phyloP scores from a whole-genome alignment of 2,329 filamentous ascomycete species.

The Aspergillus pseudoterreus region DNA sequence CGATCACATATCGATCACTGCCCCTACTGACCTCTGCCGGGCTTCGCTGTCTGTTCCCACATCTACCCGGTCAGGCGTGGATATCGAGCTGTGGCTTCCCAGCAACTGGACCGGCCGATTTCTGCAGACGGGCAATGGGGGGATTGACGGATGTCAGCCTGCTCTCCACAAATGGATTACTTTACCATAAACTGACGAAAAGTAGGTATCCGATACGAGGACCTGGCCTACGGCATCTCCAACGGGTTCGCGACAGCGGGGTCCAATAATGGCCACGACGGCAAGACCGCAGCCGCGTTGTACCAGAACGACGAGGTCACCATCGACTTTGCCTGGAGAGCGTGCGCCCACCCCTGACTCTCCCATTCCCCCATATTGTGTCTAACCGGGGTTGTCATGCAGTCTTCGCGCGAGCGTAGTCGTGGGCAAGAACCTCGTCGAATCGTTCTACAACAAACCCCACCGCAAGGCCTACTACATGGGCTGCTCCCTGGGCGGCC shows the following conservation, averaged over 20 bases:
- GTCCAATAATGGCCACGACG: slow-evolving; percentile 11
- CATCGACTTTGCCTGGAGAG: slow-evolving; percentile 8
- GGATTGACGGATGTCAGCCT: slow-evolving; percentile 5
- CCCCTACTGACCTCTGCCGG: neutral
- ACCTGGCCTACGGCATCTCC: slow-evolving; percentile 5
- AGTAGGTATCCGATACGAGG: slow-evolving; percentile 9
- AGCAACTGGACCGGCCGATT: slow-evolving; percentile 5
- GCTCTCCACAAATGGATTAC: neutral
- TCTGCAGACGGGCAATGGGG: slow-evolving; percentile 8
- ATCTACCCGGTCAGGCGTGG: neutral
- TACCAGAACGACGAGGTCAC: slow-evolving; percentile 1
- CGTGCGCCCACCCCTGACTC: neutral
- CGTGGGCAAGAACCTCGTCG: slow-evolving; percentile 4
- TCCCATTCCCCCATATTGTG: no score
- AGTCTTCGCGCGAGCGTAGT: slow-evolving; percentile 4
- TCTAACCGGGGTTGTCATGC: no score
- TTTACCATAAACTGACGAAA: neutral
- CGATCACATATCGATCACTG: neutral
- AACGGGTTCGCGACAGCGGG: slow-evolving; percentile 9
- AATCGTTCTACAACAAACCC: slow-evolving; percentile 1
- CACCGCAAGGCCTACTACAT: slow-evolving; percentile 8
- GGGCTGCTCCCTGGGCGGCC: slow-evolving; percentile 6
- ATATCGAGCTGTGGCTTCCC: slow-evolving; percentile 7
- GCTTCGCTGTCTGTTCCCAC: neutral
- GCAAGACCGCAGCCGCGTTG: slow-evolving; percentile 1